Evolutionary conservation across 179 eudicot genomes (phyloP), one percentile per base, ranked within the genome.

Genomic region (Drosera spatulata): DNA sequence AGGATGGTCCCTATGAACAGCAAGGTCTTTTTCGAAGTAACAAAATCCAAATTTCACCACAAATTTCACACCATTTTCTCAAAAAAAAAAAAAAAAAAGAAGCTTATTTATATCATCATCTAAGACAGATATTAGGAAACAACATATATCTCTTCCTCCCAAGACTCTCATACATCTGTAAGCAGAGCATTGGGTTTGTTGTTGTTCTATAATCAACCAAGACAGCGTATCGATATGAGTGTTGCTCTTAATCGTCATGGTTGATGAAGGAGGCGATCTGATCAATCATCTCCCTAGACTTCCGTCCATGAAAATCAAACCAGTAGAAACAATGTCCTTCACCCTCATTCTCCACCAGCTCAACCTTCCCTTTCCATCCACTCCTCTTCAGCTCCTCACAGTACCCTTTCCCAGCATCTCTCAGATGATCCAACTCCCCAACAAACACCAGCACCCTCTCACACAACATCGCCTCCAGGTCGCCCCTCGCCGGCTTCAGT

Each of bases 301-400:
- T 75, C 5, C 77, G 71, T 42, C 64, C 60, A 6, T 62, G 64
- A 14, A 77, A 73, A 69, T 73, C 37, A 5, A 54, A 51, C 9
- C 77, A 10, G 52, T 71, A 67, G 41, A 71, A 66, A 11, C 53
- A 55, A 66, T 66, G 70, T 7, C 12, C 55, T 15, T 73, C 88
- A 13, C 76, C 84, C 58, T 78, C 62, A 4, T 60, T 50, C 65
- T 71, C 80, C 49, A 72, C 63, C 41, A 84, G 3, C 72, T 79
- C 82, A 8, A 75, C 70, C 45, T 66, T 65, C 15, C 86, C 90
- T 53, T 50, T 44, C 75, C 76, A 84, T 7, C 68, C 82, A 50
- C 85, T 76, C 13, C 59, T 56, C 65, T 48, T 68, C 42, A 84
- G 53, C 2, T 56, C 68, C 10, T 80, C 74, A 48, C 47, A 10